A percentile compares a stretch with the other conserved stretches of the same genome.
Evolutionary conservation across 257 asterid genomes (phyloP).

Genomic region (Penstemon davidsonii): DNA sequence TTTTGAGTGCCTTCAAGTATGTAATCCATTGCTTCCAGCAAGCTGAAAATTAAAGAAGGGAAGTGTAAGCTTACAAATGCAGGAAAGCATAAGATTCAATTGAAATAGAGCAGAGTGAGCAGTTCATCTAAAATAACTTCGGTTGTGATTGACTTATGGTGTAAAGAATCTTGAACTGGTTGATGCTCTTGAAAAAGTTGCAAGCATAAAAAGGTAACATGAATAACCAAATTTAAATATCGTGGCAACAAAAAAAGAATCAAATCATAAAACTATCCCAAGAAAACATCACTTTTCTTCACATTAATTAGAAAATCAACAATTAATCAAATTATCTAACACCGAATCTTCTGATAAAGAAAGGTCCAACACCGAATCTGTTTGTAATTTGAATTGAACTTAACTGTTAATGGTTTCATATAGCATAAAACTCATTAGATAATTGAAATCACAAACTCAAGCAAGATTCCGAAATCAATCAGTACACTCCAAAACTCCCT

Average conservation of each 20-base stretch:
- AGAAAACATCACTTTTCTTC: not conserved
- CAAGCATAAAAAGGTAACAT: not conserved
- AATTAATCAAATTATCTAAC: too few relatives aligned
- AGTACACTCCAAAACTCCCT: too few relatives aligned
- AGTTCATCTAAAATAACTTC: too few relatives aligned
- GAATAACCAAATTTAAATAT: not conserved
- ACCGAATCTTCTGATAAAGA: too few relatives aligned
- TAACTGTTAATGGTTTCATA: not conserved
- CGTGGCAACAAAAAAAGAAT: not conserved
- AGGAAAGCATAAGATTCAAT: not conserved
- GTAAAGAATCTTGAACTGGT: not conserved
- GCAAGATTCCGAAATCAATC: not conserved
- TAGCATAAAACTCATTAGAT: not conserved
- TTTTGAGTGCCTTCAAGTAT: slow-evolving; percentile 79
- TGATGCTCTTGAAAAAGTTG: not conserved
- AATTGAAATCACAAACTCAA: not conserved
- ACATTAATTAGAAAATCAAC: not conserved
- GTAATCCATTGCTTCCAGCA: slow-evolving; percentile 72
- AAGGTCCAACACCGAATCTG: too few relatives aligned
- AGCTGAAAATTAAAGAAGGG: slow-evolving; percentile 38
- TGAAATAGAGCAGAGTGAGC: slow-evolving; percentile 1
- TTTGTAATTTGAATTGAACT: not conserved
- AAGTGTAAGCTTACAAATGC: not conserved
- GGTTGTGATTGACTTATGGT: too few relatives aligned
- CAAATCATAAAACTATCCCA: not conserved